These are phyloP conservation scores for Amniculicola lignicola DNA, from an alignment of 495 filamentous ascomycete genomes.

Conservation along the genomic window DNA sequence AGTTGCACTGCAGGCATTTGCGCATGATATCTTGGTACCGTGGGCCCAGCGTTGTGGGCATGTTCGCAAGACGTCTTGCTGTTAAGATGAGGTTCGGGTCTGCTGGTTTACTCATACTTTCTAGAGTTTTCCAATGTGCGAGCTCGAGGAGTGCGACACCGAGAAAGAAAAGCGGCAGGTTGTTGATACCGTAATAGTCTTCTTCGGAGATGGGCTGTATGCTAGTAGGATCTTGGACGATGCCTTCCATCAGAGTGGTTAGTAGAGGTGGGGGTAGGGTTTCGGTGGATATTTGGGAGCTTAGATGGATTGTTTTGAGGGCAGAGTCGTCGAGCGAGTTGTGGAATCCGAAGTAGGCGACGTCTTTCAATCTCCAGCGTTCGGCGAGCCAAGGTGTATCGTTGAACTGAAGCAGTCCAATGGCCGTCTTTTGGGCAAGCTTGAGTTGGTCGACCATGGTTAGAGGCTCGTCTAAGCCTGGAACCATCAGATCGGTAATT, in stretches of 20 bases:
- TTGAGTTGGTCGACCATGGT: slow-evolving; percentile 34
- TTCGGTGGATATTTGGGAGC: slow-evolving; percentile 12
- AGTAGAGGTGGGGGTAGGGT: too few relatives aligned
- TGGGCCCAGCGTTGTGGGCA: slow-evolving; percentile 18
- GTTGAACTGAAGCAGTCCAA: slow-evolving; percentile 43
- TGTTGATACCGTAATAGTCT: slow-evolving; percentile 24
- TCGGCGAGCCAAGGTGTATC: slow-evolving; percentile 40
- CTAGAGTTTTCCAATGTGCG: slow-evolving; percentile 18
- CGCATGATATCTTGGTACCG: slow-evolving; percentile 38
- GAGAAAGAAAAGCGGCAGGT: slow-evolving; percentile 22
- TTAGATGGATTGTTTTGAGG: slow-evolving; percentile 37
- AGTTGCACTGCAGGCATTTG: slow-evolving; percentile 44
- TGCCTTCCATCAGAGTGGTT: slow-evolving; percentile 12
- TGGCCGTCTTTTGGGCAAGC: slow-evolving; percentile 40
- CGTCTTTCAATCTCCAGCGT: slow-evolving; percentile 40
- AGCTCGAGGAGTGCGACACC: slow-evolving; percentile 21
- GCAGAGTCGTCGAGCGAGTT: slow-evolving; percentile 8
- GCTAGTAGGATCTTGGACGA: slow-evolving; percentile 1
- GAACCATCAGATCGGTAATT: slow-evolving; percentile 9
- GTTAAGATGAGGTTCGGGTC: slow-evolving; percentile 36
- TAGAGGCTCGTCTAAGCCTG: slow-evolving; percentile 2
- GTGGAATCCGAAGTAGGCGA: slow-evolving; percentile 34
- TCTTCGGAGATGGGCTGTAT: slow-evolving; percentile 5
- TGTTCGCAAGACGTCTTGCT: slow-evolving; percentile 32
- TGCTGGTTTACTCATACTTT: slow-evolving; percentile 15